Conservation (phyloP, 2,329 filamentous ascomycete species). For the Bipolaris bicolor region DNA sequence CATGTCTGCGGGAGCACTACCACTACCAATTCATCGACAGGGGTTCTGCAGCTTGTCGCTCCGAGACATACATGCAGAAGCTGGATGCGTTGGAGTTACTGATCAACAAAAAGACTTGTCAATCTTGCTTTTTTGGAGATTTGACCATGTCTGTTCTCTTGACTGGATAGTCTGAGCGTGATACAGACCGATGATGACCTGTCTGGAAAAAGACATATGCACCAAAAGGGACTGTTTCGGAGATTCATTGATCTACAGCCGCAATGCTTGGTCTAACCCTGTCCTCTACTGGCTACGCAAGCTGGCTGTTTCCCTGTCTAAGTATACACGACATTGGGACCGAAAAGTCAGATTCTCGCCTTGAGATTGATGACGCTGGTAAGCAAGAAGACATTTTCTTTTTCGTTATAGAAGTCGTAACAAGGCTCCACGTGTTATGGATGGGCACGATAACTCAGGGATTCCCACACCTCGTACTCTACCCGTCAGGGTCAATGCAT, state of each 20-base stretch:
- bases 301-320: neutral
- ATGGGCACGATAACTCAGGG: constrained; percentile 2
- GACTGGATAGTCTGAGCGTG: neutral
- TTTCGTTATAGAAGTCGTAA: neutral
- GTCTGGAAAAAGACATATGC: neutral
- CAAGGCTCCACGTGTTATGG: neutral
- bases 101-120: constrained; percentile 3
- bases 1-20: neutral
- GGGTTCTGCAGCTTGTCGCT: neutral
- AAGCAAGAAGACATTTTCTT: neutral
- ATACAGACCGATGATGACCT: constrained; percentile 3
- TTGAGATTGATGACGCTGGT: neutral
- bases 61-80: neutral
- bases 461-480: constrained; percentile 1
- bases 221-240: neutral
- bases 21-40: neutral
- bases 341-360: neutral
- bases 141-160: neutral
- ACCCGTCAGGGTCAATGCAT: constrained; percentile 2
- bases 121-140: constrained; percentile 2
- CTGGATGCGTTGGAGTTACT: neutral
- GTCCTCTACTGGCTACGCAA: neutral
- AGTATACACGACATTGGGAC: neutral
- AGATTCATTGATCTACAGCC: neutral
- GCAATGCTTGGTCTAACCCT: neutral